Evolutionary conservation across 2,329 filamentous ascomycete species (phyloP).

Genomic region (Chaetomium sp.): DNA sequence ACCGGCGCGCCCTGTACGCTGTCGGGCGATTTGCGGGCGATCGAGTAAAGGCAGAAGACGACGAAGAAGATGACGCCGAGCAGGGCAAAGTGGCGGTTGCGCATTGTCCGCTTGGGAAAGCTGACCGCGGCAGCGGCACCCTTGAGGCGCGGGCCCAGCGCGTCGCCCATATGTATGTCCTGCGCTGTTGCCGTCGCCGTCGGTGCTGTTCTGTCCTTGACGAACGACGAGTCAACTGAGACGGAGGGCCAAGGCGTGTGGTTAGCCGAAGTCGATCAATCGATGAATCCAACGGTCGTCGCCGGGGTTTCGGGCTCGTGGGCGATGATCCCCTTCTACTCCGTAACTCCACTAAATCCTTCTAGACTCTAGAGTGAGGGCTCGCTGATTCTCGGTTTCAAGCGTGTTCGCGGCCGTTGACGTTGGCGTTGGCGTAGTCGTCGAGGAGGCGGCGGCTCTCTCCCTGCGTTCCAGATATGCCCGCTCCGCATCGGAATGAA

Average conservation of each 20-base stretch:
- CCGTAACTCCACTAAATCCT: no score
- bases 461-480: background rate
- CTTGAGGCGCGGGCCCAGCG: slow-evolving; percentile 1
- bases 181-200: background rate
- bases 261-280: no score
- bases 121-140: background rate
- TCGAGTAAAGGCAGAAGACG: slow-evolving; percentile 26
- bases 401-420: background rate
- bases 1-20: background rate
- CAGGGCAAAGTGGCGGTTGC: slow-evolving; percentile 27
- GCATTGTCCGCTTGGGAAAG: slow-evolving; percentile 23
- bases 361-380: no score
- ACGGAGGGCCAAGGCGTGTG: no score
- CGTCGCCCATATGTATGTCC: background rate
- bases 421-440: background rate
- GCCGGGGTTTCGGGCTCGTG: no score
- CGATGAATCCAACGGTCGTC: no score
- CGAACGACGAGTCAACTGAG: no score
- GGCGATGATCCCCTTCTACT: no score
- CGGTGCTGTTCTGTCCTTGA: no score
- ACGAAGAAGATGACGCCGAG: slow-evolving; percentile 26
- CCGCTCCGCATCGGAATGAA: slow-evolving; percentile 1
- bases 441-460: slow-evolving; percentile 2
- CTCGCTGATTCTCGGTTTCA: no score
- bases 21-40: slow-evolving; percentile 14